Evolutionary conservation across 495 filamentous ascomycete species (phyloP), one percentile per base, ranked within the genome.

Genomic region (Neurospora sp.): DNA sequence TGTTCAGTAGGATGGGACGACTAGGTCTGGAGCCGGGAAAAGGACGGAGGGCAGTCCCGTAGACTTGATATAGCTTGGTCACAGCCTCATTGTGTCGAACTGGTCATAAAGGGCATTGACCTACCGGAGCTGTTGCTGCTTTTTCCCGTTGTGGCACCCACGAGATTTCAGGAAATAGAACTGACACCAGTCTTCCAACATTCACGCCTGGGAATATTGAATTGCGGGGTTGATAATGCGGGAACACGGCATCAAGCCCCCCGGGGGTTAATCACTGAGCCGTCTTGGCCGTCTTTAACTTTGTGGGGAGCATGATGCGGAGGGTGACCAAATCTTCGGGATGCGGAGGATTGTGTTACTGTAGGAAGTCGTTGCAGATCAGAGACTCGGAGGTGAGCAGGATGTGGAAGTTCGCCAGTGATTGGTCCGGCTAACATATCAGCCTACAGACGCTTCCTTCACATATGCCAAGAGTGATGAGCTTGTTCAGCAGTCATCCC

Each of bases 221-320:
- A 61, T 16, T 31, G 53, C 20, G 53, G 74, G 71, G 75, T 40
- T 70, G 53, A 45, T 39, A 70, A 70, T 59, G 70, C 71, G 72
- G 70, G 73, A 72, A 75, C 68, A 27, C 75, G 75, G 75, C 74
- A 75, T 74, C 59, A 39, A 61, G 61, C 40, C 22, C 71, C 75
- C 72, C 53, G 53, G 72, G 72, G 65, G 68, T 75, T 77, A 74
- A 71, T 77, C 53, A 61, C 27, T 61, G 53, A 35, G 27, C 27
- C 53, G 53, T 35, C 53, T 61, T 14, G 27, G 53, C 53, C 12
- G 27, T 61, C 72, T 75, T 76, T 77, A 31, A 27, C 16, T 59
- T 38, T 40, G 53, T 44, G 44, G 40, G 20, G 53, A 35, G 31
- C 44, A 35, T 71, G 42, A 22, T 71, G 31, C 70, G 31, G 70